Evolutionary conservation across 169 alveolate genomes (phyloP).

Genomic region (Cryptosporidium ryanae): DNA sequence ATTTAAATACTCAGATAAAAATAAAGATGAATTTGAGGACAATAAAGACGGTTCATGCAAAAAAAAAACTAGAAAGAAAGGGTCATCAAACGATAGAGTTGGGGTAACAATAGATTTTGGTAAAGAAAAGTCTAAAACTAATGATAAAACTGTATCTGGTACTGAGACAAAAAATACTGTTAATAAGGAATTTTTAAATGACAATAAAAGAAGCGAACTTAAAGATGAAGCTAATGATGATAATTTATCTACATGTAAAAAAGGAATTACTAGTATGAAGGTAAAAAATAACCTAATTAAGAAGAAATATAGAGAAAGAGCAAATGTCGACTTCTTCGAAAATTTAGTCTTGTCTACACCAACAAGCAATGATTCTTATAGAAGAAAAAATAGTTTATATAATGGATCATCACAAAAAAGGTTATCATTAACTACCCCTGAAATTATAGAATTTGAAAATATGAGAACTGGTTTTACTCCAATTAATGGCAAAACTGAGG

Average conservation of each 20-base stretch:
- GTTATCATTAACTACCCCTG: constrained; percentile 2
- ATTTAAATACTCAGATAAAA: background rate
- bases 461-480: constrained; percentile 57
- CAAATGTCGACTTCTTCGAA: constrained; percentile 31
- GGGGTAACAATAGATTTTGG: background rate
- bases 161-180: background rate
- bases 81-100: background rate
- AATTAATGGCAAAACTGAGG: constrained; percentile 15
- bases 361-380: background rate
- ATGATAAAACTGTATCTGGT: background rate
- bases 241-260: constrained; percentile 1
- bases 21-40: background rate
- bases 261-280: constrained; percentile 19
- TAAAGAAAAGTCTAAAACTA: background rate
- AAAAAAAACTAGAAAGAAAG: background rate
- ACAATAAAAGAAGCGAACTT: background rate
- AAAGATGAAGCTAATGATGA: background rate
- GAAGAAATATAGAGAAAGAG: constrained; percentile 20
- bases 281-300: constrained; percentile 26
- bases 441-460: background rate
- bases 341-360: constrained; percentile 33
- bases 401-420: background rate
- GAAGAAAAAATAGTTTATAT: background rate
- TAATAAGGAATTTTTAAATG: background rate
- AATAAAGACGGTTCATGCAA: background rate